These are phyloP conservation scores for Fraxinus dipetala DNA, from an alignment of 305 asterid species.

Conservation along the genomic window DNA sequence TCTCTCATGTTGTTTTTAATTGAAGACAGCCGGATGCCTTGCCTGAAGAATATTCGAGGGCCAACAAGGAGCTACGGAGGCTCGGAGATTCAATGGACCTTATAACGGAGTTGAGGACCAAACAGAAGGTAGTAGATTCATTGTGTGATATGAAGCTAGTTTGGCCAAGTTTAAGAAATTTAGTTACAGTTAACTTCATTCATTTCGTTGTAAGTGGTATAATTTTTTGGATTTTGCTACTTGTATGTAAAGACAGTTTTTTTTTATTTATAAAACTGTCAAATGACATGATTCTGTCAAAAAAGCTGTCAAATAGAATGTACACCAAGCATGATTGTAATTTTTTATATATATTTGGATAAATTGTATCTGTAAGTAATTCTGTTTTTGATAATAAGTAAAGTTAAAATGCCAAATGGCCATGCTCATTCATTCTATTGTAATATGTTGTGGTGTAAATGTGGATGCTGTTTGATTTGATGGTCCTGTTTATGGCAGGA, in stretches of 20 bases:
- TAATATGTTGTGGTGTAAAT: not conserved
- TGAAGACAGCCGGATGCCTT: constrained; percentile 71
- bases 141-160: not conserved
- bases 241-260: too few relatives aligned
- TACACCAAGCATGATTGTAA: too few relatives aligned
- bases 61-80: constrained; percentile 83
- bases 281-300: too few relatives aligned
- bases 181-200: not conserved
- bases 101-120: constrained; percentile 62
- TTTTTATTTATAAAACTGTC: too few relatives aligned
- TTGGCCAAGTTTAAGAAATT: not conserved
- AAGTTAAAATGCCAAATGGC: not conserved
- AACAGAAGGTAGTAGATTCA: constrained; percentile 51
- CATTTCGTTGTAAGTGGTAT: not conserved
- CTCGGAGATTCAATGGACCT: constrained; percentile 58
- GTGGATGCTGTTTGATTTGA: not conserved
- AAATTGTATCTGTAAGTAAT: not conserved
- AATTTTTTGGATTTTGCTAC: not conserved
- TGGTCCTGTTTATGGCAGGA: constrained; percentile 45
- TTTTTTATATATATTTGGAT: not conserved
- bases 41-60: constrained; percentile 67
- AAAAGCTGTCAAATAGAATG: too few relatives aligned
- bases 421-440: not conserved
- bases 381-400: not conserved
- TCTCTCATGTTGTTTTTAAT: constrained; percentile 18